Conservation (phyloP, 2,329 filamentous ascomycete species). For the Metarhizium guizhouense region DNA sequence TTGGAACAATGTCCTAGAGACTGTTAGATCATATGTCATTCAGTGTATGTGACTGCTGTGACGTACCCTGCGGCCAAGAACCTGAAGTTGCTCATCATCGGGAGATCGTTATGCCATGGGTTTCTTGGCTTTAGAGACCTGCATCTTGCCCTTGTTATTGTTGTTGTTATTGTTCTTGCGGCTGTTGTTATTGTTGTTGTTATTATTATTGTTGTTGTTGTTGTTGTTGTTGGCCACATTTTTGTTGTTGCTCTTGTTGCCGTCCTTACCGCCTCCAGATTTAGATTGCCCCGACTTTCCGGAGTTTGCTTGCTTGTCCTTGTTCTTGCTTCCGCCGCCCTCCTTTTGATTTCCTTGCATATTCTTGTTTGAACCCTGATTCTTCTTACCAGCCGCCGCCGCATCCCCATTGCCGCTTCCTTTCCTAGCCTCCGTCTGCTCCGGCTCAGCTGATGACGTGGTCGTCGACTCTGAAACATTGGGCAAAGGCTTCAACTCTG, state of each 20-base stretch:
- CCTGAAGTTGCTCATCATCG: no score
- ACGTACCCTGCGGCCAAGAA: no score
- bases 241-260: conserved; percentile 10
- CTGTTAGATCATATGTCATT: no score
- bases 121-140: no score
- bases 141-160: no score
- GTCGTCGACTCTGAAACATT: background rate
- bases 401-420: background rate
- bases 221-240: no score
- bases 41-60: no score
- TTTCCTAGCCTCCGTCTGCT: background rate
- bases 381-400: background rate
- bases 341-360: background rate
- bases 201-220: no score
- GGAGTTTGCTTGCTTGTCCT: background rate
- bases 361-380: background rate
- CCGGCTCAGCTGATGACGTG: background rate
- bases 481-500: background rate
- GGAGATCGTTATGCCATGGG: no score
- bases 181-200: no score
- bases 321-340: background rate
- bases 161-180: no score
- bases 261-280: background rate
- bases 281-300: background rate
- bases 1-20: no score